These are phyloP conservation scores for Boletus insuetus DNA, from an alignment of 768 basidiomycete species.

Conservation along the genomic window DNA sequence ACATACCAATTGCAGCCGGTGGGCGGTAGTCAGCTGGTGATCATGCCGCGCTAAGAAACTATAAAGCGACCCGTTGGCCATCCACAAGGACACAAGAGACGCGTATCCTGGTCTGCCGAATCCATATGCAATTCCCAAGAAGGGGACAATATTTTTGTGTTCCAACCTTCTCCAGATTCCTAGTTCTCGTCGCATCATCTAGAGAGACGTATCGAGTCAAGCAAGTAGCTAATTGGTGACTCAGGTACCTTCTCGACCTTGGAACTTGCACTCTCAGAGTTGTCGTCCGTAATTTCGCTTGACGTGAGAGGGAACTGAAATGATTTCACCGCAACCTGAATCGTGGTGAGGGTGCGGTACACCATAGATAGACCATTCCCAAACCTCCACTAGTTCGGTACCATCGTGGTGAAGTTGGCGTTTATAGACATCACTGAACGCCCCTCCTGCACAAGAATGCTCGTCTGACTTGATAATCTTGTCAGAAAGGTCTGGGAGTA, in stretches of 20 bases:
- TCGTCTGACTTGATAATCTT: neutral
- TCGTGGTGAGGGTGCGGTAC: neutral
- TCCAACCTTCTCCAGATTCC: neutral
- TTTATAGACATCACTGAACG: neutral
- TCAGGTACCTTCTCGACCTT: neutral
- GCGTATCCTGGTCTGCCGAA: constrained; percentile 19
- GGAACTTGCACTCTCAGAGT: too few relatives aligned
- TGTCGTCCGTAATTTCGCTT: neutral
- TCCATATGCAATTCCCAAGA: constrained; percentile 14
- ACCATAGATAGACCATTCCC: neutral
- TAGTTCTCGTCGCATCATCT: constrained; percentile 2
- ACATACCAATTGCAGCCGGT: constrained; percentile 8
- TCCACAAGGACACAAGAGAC: constrained; percentile 4
- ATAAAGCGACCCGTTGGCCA: neutral
- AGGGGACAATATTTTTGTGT: neutral
- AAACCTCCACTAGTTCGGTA: neutral
- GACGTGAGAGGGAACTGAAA: neutral
- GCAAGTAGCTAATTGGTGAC: neutral
- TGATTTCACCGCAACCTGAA: neutral
- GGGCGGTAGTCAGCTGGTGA: neutral
- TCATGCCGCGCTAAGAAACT: neutral
- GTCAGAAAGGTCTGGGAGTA: neutral
- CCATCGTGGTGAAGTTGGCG: neutral
- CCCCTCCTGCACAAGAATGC: neutral
- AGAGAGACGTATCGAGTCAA: neutral